These are phyloP conservation scores for Cystoderma amianthinum DNA, from an alignment of 768 basidiomycete genomes.

Conservation along the genomic window DNA sequence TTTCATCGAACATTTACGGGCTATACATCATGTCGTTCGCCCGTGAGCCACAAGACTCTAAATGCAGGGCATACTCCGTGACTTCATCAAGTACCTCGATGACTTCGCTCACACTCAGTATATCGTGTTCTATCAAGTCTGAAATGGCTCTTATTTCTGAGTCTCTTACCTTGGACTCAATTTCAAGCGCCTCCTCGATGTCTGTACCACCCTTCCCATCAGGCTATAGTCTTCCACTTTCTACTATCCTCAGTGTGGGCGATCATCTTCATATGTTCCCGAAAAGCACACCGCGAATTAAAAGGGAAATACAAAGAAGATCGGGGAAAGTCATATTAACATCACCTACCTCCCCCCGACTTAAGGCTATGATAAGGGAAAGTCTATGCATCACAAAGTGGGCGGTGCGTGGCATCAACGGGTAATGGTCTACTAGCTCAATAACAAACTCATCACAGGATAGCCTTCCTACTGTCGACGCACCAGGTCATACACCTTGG, in stretches of 20 bases:
- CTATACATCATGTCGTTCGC: too few species aligned
- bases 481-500: conserved; percentile 36
- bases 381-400: conserved; percentile 30
- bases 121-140: not conserved
- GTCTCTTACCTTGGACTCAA: conserved; percentile 25
- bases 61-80: too few species aligned
- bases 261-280: conserved; percentile 22
- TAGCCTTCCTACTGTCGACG: not conserved
- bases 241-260: conserved; percentile 19
- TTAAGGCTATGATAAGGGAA: conserved; percentile 29
- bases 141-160: conserved; percentile 17
- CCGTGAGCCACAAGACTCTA: too few species aligned
- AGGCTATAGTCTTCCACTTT: conserved; percentile 14
- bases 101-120: not conserved
- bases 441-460: not conserved
- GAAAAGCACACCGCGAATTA: conserved; percentile 2
- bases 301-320: not conserved
- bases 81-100: not conserved
- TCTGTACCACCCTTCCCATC: conserved; percentile 19
- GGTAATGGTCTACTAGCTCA: not conserved
- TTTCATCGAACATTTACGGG: too few species aligned
- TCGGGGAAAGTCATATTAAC: conserved; percentile 18
- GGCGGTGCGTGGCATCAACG: conserved; percentile 23
- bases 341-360: conserved; percentile 29
- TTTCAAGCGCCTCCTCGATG: conserved; percentile 21